Evolutionary conservation across 345 rosid genomes (phyloP), one percentile per base, ranked within the genome.

Genomic region (Bretschneidera sinensis): DNA sequence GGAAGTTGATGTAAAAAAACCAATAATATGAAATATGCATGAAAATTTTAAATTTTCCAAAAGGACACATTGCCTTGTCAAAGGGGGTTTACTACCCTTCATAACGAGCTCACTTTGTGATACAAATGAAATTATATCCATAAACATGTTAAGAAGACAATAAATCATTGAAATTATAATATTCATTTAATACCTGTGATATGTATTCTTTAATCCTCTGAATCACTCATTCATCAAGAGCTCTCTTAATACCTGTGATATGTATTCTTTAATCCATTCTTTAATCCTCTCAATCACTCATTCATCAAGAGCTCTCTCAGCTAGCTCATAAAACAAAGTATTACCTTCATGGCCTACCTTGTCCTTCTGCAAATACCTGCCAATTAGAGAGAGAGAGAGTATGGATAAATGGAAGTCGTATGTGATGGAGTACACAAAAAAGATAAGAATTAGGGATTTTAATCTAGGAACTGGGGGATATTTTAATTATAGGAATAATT

Each of bases 331-430:
- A 56, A 78, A 73, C 67, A 84, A 24, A 34, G 76, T 74, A 73
- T 20, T 84, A 50, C 97, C 97, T 73, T 94, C 99, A 24, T 92
- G 95, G 39, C 95, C 86, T 18, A 86, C 89, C 81, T 83, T 88
- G 64, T 82, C 84, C 77, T 94, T 94, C 74, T 84, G 96, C 81
- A 94, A 79, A 78, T 78, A 90, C 78, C 96, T 90, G 54, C 39
- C 60, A 10, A 43, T 33, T 22, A 7, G 24, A 62, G 39, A 58
- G 43, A 65, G 22, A 39, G 11, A 39, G 6, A 22, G n/a, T 8
- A 21, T 5, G 21, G 18, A 55, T 24, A 6, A 6, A 35, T 21
- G 22, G 17, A 58, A 39, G 14, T 17, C 48, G n/a, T n/a, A n/a
- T n/a, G n/a, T n/a, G n/a, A n/a, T n/a, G n/a, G n/a, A n/a, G n/a